These are phyloP conservation scores for Silene noctiflora DNA, from an alignment of 179 eudicot genomes.

Conservation along the genomic window DNA sequence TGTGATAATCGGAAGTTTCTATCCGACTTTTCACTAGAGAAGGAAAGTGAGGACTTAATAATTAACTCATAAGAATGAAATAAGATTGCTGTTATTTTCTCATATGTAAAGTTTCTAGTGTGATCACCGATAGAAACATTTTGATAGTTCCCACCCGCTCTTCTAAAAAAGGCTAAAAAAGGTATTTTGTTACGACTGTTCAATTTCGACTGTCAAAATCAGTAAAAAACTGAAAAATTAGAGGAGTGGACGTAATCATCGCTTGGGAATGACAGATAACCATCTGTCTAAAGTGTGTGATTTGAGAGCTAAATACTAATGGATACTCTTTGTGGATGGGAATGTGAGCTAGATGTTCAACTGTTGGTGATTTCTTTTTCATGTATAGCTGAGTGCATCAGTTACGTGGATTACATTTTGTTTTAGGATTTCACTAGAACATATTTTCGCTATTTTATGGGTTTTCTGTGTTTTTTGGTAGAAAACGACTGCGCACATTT, in stretches of 20 bases:
- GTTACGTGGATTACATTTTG: neutral
- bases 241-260: no score
- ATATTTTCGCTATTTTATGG: neutral
- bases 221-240: neutral
- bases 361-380: neutral
- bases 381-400: neutral
- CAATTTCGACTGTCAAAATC: neutral
- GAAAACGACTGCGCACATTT: neutral
- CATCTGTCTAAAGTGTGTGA: neutral
- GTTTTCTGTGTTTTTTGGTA: neutral
- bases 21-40: neutral
- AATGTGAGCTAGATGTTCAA: neutral
- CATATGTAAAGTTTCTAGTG: neutral
- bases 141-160: neutral
- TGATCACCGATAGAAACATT: neutral
- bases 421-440: slow-evolving; percentile 2
- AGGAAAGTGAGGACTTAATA: neutral
- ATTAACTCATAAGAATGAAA: neutral
- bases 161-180: neutral
- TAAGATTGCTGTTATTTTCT: neutral
- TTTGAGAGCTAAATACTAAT: neutral
- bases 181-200: neutral
- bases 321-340: neutral
- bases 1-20: neutral
- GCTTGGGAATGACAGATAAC: no score